Conservation (phyloP, 1,139 yeast species). For the Magnusiomyces magnusii region DNA sequence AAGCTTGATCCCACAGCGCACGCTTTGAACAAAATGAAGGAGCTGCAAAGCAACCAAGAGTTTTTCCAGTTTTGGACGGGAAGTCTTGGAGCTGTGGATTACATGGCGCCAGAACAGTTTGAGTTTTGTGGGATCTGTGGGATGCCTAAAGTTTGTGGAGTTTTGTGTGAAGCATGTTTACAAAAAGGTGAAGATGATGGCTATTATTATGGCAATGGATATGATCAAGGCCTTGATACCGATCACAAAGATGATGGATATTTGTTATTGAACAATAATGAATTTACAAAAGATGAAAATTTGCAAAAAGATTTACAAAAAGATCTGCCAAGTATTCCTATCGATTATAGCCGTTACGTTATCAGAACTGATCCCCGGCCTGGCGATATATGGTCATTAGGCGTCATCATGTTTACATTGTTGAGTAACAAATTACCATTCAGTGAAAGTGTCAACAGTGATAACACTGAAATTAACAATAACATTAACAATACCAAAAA, state of each 20-base stretch:
- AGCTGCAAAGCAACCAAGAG: neutral
- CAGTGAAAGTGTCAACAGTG: neutral
- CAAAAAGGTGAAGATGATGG: neutral
- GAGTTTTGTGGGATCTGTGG: neutral
- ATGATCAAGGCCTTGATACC: neutral
- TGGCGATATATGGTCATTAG: neutral
- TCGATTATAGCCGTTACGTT: neutral
- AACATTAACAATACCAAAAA: neutral
- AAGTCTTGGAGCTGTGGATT: neutral
- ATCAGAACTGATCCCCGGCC: neutral
- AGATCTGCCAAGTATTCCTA: neutral
- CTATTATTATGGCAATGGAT: no score
- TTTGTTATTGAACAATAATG: no score
- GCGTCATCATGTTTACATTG: neutral
- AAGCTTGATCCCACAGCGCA: neutral
- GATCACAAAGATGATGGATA: no score
- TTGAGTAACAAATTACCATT: neutral
- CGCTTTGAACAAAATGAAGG: neutral
- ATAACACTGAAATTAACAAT: no score
- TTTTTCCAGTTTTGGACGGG: neutral
- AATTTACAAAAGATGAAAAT: no score
- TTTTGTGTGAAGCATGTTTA: neutral
- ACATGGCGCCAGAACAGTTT: neutral
- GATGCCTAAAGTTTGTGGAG: neutral
- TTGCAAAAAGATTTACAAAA: no score